Base-by-base conservation (phyloP, 108 stramenopile species). In the Bacterosira constricta region DNA sequence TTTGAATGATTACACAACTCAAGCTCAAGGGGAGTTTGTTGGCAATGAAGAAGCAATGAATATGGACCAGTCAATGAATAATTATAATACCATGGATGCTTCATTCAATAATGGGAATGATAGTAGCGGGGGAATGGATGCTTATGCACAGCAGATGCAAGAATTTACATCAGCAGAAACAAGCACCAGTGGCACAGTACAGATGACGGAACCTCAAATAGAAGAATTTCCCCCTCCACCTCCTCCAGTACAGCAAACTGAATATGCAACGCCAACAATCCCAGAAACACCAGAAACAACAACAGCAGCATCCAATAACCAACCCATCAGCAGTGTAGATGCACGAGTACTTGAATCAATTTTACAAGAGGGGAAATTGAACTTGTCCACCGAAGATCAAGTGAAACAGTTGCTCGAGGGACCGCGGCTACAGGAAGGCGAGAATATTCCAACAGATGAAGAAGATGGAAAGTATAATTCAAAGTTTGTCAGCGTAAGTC, bases 301-400 rank as follows among this genome's bases (percentile, higher is more conserved):
- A 55, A 18, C 34, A 7, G 30, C 36, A 37, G 26, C 49, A 25
- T 27, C 29, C 4, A 31, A 66, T 9, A 13, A 17, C 37, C 20
- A 53, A 38, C 53, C 64, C 61, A 77, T 81, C 11, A 81, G 80
- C 32, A 67, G 46, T 29, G 46, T 90, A 30, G 93, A 94, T 65
- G 87, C 93, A 18, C 83, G 93, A 47, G 89, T 94, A 1, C 62
- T 94, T 7, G 84, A 86, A 73, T 79, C 77, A 4, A 88, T 94
- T 73, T 61, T 94, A 38, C 75, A 70, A 27, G 82, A 78, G 3
- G 75, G 81, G 30, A 90, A 88, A 59, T 77, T 94, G 15, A 81
- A 91, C 79, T 45, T 88, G 15, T 57, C 75, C 45, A 81, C 87
- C 50, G 87, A 87, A 63, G 80, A 80, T 38, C 79, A 84, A 57